Evolutionary conservation across 139 green algal species (phyloP).

Genomic region (Pseudopediastrum boryanum): DNA sequence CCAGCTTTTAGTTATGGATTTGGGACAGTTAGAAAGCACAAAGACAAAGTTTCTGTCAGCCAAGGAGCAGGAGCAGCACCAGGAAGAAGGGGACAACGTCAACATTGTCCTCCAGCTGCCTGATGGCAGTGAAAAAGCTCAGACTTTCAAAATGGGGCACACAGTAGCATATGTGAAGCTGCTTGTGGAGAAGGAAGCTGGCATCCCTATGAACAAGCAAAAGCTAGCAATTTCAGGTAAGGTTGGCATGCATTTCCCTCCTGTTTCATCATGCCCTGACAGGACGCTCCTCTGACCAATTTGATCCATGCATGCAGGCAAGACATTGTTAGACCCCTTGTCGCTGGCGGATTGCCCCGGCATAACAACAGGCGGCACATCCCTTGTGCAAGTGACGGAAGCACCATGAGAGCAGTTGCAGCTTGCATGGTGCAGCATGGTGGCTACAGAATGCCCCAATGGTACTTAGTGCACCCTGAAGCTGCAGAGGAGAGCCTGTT

Average conservation of each 20-base stretch:
- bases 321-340: constrained; percentile 34
- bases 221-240: background rate
- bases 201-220: constrained; percentile 13
- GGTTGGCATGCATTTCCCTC: background rate
- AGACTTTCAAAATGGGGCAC: constrained; percentile 44
- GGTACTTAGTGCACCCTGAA: too few relatives aligned
- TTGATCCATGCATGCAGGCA: background rate
- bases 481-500: too few relatives aligned
- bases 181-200: constrained; percentile 32
- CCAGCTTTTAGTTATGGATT: too few relatives aligned
- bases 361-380: constrained; percentile 24
- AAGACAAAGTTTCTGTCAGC: background rate
- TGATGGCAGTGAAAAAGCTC: background rate
- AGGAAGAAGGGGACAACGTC: background rate
- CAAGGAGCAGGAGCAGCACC: background rate
- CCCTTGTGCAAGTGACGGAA: constrained; percentile 17
- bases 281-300: constrained; percentile 23
- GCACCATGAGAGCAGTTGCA: too few relatives aligned
- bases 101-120: constrained; percentile 21
- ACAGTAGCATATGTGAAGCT: constrained; percentile 61
- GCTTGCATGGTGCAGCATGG: too few relatives aligned
- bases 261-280: background rate
- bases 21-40: background rate
- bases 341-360: constrained; percentile 48
- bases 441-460: too few relatives aligned